phyloP scores from a whole-genome alignment of 164 flowering plant genomes.

The Liriodendron chinense region DNA sequence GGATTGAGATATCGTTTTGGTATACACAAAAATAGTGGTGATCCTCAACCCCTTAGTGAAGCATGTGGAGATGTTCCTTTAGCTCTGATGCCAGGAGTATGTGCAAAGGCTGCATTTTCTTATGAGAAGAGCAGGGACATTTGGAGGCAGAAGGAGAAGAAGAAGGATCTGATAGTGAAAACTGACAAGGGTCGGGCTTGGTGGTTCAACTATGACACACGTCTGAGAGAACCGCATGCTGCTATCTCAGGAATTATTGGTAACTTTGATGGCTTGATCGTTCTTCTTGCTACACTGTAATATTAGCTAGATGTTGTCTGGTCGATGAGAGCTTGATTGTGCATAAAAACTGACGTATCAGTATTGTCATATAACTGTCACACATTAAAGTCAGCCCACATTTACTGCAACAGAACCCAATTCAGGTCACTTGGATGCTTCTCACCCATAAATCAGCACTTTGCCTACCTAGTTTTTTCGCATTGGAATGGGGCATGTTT shows the following conservation, averaged over 20 bases:
- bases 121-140: slow-evolving; percentile 69
- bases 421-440: no score
- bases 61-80: slow-evolving; percentile 43
- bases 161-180: slow-evolving; percentile 33
- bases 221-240: slow-evolving; percentile 72
- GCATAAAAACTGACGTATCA: not conserved
- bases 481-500: no score
- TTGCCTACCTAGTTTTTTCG: no score
- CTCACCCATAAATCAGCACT: no score
- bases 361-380: not conserved
- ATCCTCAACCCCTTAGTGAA: slow-evolving; percentile 42
- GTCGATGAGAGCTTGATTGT: not conserved
- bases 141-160: slow-evolving; percentile 65
- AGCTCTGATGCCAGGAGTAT: slow-evolving; percentile 70
- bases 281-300: not conserved
- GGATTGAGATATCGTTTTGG: slow-evolving; percentile 77
- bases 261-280: slow-evolving; percentile 19
- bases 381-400: no score
- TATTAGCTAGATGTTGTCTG: not conserved
- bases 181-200: slow-evolving; percentile 31
- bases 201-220: slow-evolving; percentile 59
- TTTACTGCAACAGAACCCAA: no score
- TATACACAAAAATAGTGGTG: slow-evolving; percentile 63
- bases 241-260: slow-evolving; percentile 81
- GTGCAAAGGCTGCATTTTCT: slow-evolving; percentile 79